Conservation (phyloP, 306 rosid species). For the Astragalus glycyphyllos region DNA sequence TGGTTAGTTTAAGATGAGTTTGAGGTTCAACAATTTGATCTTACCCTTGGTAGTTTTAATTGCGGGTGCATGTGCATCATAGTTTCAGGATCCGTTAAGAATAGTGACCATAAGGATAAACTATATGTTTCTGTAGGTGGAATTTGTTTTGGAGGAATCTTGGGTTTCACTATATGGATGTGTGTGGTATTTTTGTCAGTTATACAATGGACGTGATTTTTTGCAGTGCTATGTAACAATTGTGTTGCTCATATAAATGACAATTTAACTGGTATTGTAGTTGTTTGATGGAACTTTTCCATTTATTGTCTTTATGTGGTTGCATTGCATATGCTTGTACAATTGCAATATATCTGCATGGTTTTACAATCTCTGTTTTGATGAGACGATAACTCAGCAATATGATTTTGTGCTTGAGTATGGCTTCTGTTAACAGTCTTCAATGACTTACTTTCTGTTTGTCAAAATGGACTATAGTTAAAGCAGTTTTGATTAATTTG, state of each 20-base stretch:
- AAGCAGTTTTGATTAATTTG: constrained; percentile 13
- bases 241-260: constrained; percentile 25
- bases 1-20: not conserved
- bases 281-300: constrained; percentile 6
- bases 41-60: constrained; percentile 9
- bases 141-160: constrained; percentile 1
- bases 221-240: not conserved
- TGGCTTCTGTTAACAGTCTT: constrained; percentile 14
- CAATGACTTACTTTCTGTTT: not conserved
- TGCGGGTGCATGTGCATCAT: constrained; percentile 1
- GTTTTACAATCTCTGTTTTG: constrained; percentile 8
- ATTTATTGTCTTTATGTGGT: not conserved
- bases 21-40: constrained; percentile 14
- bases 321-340: constrained; percentile 14
- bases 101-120: not conserved
- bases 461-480: constrained; percentile 11
- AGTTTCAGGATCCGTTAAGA: constrained; percentile 8
- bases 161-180: not conserved
- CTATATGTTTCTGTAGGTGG: constrained; percentile 19
- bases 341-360: constrained; percentile 6
- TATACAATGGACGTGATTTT: constrained; percentile 2
- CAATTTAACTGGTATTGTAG: not conserved
- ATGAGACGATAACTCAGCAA: constrained; percentile 1
- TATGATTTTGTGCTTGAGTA: constrained; percentile 20
- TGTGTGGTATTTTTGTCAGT: not conserved